Percentiles rank a stretch among this genome's conserved stretches.
These are phyloP conservation scores for Tillandsia leiboldiana DNA, from an alignment of 176 grass and related monocot species.

Conservation along the genomic window DNA sequence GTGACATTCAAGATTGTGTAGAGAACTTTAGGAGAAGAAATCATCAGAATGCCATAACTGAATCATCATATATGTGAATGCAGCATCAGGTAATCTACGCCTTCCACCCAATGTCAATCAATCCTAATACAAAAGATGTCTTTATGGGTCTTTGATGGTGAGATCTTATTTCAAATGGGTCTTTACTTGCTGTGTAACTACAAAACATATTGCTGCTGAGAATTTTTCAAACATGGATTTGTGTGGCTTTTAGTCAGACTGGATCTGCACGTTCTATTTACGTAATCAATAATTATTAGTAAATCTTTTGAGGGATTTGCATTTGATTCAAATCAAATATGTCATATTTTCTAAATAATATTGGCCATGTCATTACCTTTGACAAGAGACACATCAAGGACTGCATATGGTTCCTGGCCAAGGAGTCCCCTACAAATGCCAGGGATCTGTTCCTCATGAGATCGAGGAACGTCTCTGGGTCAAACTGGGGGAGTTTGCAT, in stretches of 20 bases:
- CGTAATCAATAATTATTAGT: too few species aligned
- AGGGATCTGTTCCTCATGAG: slow-evolving; percentile 32
- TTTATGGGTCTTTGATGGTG: neutral
- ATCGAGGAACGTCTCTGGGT: slow-evolving; percentile 39
- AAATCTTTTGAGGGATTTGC: too few species aligned
- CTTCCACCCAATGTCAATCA: neutral
- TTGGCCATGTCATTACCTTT: slow-evolving; percentile 11
- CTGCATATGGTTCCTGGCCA: slow-evolving; percentile 81
- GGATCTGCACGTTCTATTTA: too few species aligned
- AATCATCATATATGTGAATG: neutral
- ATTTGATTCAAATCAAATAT: too few species aligned
- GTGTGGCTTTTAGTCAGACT: too few species aligned
- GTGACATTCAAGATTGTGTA: too few species aligned
- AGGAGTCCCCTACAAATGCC: slow-evolving; percentile 64
- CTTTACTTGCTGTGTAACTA: neutral
- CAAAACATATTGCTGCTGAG: too few species aligned
- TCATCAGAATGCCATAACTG: neutral
- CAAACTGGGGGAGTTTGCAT: slow-evolving; percentile 53
- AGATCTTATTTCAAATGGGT: neutral
- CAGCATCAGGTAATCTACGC: neutral
- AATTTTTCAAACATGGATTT: too few species aligned
- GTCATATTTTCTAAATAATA: neutral
- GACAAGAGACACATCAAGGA: slow-evolving; percentile 69
- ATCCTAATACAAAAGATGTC: neutral
- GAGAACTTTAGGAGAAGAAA: neutral